Percentiles rank a stretch among this genome's conserved stretches.
Evolutionary conservation across 345 rosid species (phyloP).

Genomic region (Heritiera fomes): DNA sequence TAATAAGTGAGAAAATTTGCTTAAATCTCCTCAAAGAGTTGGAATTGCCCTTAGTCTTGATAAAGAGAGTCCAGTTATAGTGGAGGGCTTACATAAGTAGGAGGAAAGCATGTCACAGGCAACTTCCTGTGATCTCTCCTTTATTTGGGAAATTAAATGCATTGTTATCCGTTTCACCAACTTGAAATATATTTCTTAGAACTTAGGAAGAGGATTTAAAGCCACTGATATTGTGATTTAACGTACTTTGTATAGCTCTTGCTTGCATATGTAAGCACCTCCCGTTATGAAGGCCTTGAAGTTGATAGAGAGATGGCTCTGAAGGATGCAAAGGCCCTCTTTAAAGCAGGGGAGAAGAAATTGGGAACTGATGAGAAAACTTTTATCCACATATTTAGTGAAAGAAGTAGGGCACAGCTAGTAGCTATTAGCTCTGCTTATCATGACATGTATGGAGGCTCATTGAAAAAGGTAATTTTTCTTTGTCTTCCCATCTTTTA

Average conservation of each 20-base stretch:
- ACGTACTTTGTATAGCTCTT: conserved; percentile 44
- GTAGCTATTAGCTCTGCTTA: conserved; percentile 49
- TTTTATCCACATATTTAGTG: conserved; percentile 52
- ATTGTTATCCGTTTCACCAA: background rate
- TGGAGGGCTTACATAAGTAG: background rate
- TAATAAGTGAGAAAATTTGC: background rate
- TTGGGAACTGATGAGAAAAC: conserved; percentile 74
- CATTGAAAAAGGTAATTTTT: conserved; percentile 54
- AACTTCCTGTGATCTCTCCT: background rate
- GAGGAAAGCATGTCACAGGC: background rate
- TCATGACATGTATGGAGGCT: conserved; percentile 43
- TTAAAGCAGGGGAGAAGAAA: conserved; percentile 66
- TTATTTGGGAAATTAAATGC: background rate
- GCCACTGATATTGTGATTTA: conserved; percentile 13
- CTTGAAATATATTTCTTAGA: background rate
- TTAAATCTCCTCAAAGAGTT: background rate
- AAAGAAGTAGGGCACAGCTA: conserved; percentile 64
- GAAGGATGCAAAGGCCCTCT: conserved; percentile 59
- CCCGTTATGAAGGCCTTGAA: conserved; percentile 57
- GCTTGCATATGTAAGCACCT: conserved; percentile 47
- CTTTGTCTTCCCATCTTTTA: background rate
- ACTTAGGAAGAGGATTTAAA: background rate
- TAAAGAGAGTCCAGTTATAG: background rate
- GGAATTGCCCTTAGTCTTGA: background rate
- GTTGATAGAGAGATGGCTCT: conserved; percentile 41